Evolutionary conservation across 306 rosid species (phyloP), one percentile per base, ranked within the genome.

Genomic region (Spatholobus suberectus): DNA sequence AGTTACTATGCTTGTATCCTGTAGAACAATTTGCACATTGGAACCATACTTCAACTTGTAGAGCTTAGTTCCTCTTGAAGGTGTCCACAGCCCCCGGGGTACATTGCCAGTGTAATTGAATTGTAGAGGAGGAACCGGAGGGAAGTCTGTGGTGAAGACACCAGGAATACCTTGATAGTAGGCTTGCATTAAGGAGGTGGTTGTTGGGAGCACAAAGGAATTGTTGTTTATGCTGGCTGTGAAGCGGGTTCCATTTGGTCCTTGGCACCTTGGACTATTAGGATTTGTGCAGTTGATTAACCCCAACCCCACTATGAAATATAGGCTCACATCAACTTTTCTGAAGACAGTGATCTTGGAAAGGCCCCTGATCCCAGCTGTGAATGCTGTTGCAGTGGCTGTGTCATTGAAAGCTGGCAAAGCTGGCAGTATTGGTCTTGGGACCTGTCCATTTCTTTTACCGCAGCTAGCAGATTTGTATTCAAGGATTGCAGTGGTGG

Each of bases 211-310:
- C 5, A 94, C 94, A 55, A 96, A 91, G 40, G 98, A 96, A n/a
- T 84, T 84, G 26, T 96, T 96, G 89, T 94, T 96, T 63, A 96
- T 92, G 88, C 98, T 94, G 2, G 98, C 97, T 0, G 97, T 0
- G 11, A 96, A 91, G 24, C 98, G 98, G n/a, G 99, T 94, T 76
- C 97, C 97, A n/a, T 94, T 96, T 23, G 98, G 99, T 70, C 97
- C 98, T 87, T 96, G 98, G 83, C 99, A 96, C 17, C 96, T 86
- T 6, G 96, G 97, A 85, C 92, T 92, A 66, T 92, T 96, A 10
- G 92, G 99, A 44, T 82, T 86, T 8, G 97, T 88, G 89, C 99
- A 96, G 82, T 91, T 91, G 86, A 82, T 93, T 6, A 96, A 81
- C 58, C 99, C 99, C 61, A 96, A 83, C 8, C 99, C 94, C 10